These are phyloP conservation scores for Scytalidium sp. DNA, from an alignment of 2,329 filamentous ascomycete species.

Conservation along the genomic window DNA sequence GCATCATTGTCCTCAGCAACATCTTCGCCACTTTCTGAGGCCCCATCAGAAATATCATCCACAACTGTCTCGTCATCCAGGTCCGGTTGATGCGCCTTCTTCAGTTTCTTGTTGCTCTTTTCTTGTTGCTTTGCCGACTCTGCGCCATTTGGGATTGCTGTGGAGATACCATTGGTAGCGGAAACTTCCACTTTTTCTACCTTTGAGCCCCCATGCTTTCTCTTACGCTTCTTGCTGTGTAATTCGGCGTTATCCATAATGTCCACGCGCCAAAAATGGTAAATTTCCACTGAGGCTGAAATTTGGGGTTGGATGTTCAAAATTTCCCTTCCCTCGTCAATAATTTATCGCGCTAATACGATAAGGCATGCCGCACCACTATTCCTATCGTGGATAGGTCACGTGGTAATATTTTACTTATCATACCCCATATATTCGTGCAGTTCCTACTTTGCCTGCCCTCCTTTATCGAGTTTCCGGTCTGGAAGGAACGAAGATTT, in stretches of 20 bases:
- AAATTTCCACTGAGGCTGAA: not conserved
- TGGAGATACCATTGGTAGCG: slow-evolving; percentile 5
- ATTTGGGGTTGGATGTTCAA: not conserved
- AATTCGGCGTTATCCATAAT: slow-evolving; percentile 24
- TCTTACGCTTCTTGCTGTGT: slow-evolving; percentile 30
- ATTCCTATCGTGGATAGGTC: not conserved
- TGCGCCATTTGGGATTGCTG: slow-evolving; percentile 7
- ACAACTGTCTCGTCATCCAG: slow-evolving; percentile 16
- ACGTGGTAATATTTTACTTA: too few species aligned
- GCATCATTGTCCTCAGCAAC: slow-evolving; percentile 25
- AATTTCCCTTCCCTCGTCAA: not conserved
- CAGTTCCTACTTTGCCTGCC: too few species aligned
- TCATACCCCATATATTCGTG: too few species aligned
- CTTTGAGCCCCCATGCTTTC: slow-evolving; percentile 26
- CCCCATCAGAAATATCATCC: slow-evolving; percentile 28
- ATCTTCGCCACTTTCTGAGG: slow-evolving; percentile 23
- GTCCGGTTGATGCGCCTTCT: slow-evolving; percentile 25
- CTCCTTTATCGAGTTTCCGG: too few species aligned
- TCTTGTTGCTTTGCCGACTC: slow-evolving; percentile 21
- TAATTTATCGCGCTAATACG: not conserved
- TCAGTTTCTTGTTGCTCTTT: slow-evolving; percentile 31
- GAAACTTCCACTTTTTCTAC: slow-evolving; percentile 10
- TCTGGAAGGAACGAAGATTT: too few species aligned
- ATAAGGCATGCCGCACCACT: not conserved
- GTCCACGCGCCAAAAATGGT: not conserved